Conservation (phyloP, 192 early-diverging fungal species). For the Backusella psychrophila region DNA sequence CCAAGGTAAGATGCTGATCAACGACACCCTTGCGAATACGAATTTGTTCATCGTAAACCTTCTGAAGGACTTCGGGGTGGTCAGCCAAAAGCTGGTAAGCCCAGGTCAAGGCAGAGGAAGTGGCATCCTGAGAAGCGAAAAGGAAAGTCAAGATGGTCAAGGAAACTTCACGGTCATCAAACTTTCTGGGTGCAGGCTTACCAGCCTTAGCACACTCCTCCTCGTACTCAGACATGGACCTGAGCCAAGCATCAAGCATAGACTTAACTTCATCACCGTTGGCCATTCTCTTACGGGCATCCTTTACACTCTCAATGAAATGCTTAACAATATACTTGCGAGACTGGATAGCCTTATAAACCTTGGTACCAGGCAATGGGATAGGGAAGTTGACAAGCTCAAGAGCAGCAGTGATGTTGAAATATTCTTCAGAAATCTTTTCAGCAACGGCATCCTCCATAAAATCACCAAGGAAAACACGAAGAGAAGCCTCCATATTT, state of each 20-base stretch:
- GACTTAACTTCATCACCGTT: slow-evolving; percentile 24
- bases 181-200: slow-evolving; percentile 29
- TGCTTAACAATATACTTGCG: slow-evolving; percentile 43
- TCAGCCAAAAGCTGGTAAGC: slow-evolving; percentile 43
- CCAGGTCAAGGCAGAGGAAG: slow-evolving; percentile 46
- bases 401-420: slow-evolving; percentile 45
- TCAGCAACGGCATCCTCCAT: slow-evolving; percentile 31
- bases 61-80: slow-evolving; percentile 41
- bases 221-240: slow-evolving; percentile 29
- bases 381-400: slow-evolving; percentile 46
- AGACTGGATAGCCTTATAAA: slow-evolving; percentile 40
- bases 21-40: slow-evolving; percentile 21
- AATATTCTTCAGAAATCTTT: slow-evolving; percentile 40
- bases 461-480: slow-evolving; percentile 39
- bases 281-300: slow-evolving; percentile 31
- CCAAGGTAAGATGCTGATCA: slow-evolving; percentile 15
- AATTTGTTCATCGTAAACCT: slow-evolving; percentile 35
- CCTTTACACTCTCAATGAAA: slow-evolving; percentile 39
- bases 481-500: slow-evolving; percentile 43
- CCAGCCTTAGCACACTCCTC: slow-evolving; percentile 14
- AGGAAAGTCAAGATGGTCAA: slow-evolving; percentile 45
- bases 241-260: slow-evolving; percentile 42
- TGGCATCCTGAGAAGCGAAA: slow-evolving; percentile 46
- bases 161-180: slow-evolving; percentile 38
- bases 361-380: slow-evolving; percentile 44